Conservation (phyloP, 106 monocot species). For the Acanthochlamys bracteata region DNA sequence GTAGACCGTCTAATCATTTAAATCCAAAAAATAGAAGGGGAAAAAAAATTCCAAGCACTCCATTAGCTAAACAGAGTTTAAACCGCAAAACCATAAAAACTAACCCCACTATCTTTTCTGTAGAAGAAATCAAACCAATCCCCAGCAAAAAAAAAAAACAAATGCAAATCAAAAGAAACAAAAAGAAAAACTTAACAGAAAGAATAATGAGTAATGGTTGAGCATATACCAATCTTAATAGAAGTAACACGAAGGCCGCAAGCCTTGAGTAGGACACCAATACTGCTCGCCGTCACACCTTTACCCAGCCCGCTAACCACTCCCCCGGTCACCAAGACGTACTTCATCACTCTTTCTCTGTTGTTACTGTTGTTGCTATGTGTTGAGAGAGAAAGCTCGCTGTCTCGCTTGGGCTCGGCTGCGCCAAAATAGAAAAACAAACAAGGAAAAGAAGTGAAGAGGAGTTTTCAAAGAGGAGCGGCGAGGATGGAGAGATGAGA, state of each 20-base stretch:
- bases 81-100: too few relatives aligned
- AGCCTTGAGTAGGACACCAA: conserved; percentile 37
- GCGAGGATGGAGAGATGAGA: too few relatives aligned
- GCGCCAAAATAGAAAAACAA: too few relatives aligned
- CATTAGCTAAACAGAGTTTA: background rate
- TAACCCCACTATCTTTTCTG: background rate
- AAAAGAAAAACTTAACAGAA: conserved; percentile 3
- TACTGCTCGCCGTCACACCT: conserved; percentile 50
- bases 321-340: conserved; percentile 46
- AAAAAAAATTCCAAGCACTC: background rate
- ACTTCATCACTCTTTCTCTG: conserved; percentile 36
- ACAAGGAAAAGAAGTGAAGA: too few relatives aligned
- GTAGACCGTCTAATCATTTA: too few relatives aligned
- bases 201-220: background rate
- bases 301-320: conserved; percentile 51
- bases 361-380: background rate
- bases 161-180: background rate
- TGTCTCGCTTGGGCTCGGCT: too few relatives aligned
- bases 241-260: conserved; percentile 49
- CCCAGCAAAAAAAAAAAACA: background rate
- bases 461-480: too few relatives aligned
- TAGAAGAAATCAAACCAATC: background rate
- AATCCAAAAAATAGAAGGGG: too few relatives aligned
- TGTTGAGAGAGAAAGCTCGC: too few relatives aligned
- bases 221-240: conserved; percentile 37